Conservation (phyloP, 2,329 filamentous ascomycete genomes). For the Botrytis porri region DNA sequence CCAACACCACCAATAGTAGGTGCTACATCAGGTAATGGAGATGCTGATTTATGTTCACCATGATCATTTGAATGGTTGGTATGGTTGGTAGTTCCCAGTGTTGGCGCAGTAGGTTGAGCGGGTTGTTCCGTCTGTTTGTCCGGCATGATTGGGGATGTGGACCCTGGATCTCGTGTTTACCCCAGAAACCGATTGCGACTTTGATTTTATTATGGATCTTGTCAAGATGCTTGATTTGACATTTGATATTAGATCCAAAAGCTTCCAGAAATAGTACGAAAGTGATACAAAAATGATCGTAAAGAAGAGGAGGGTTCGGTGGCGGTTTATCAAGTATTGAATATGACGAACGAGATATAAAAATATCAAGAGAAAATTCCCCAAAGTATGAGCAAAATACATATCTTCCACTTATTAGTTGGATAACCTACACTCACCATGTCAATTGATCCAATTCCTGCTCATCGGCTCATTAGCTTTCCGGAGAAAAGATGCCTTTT, state of each 20-base stretch:
- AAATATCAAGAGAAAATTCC: neutral
- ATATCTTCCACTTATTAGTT: neutral
- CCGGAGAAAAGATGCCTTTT: neutral
- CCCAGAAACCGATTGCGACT: conserved; percentile 5
- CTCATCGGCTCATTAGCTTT: neutral
- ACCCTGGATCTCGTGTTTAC: conserved; percentile 1
- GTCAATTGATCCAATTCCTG: neutral
- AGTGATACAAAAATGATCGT: neutral
- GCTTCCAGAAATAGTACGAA: neutral
- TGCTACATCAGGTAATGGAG: neutral
- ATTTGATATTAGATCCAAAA: neutral
- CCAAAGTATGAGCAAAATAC: neutral
- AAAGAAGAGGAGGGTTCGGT: neutral
- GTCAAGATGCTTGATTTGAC: neutral
- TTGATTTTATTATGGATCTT: neutral
- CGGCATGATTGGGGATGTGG: conserved; percentile 25
- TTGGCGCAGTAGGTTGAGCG: conserved; percentile 15
- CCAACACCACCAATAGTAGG: neutral
- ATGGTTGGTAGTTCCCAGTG: neutral
- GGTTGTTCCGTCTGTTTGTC: conserved; percentile 17
- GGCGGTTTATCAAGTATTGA: neutral
- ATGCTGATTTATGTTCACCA: conserved; percentile 6
- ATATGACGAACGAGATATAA: neutral
- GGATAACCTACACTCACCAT: neutral
- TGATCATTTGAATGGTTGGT: neutral